A percentile compares a stretch with the other conserved stretches of the same genome.
Evolutionary conservation across 192 early-diverging fungal species (phyloP).

Genomic region (Mortierella antarctica): DNA sequence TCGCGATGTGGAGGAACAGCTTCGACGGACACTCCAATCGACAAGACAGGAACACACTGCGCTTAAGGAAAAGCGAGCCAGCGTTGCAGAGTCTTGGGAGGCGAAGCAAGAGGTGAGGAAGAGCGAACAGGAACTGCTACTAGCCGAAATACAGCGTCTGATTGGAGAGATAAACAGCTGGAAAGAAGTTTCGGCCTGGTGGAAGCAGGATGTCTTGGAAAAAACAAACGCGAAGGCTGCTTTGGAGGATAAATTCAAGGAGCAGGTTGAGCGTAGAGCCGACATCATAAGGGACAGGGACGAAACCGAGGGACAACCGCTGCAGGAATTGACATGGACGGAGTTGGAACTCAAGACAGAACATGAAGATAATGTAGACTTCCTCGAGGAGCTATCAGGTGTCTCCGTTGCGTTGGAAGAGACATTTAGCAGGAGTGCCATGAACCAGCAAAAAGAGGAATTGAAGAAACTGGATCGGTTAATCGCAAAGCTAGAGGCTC

Average conservation of each 20-base stretch:
- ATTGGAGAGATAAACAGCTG: too few species aligned
- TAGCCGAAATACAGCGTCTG: too few species aligned
- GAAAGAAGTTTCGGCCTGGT: too few species aligned
- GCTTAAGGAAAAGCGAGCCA: background rate
- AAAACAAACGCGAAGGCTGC: background rate
- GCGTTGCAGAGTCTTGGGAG: too few species aligned
- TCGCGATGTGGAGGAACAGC: background rate
- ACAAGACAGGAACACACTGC: background rate
- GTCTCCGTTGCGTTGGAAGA: background rate
- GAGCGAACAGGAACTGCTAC: background rate
- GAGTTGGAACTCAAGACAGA: background rate
- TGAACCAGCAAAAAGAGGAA: background rate
- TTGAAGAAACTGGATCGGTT: background rate
- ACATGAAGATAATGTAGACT: background rate
- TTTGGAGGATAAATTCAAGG: background rate
- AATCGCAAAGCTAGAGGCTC: background rate
- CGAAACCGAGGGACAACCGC: conserved; percentile 12
- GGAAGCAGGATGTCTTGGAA: background rate
- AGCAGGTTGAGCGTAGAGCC: background rate
- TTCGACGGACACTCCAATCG: background rate
- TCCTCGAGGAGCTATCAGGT: background rate
- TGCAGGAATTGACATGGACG: background rate
- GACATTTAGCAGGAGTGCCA: background rate
- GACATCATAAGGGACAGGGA: conserved; percentile 10
- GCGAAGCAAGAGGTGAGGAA: conserved; percentile 14